Conservation (phyloP, 2,329 filamentous ascomycete genomes). For the Dothistroma septosporum region DNA sequence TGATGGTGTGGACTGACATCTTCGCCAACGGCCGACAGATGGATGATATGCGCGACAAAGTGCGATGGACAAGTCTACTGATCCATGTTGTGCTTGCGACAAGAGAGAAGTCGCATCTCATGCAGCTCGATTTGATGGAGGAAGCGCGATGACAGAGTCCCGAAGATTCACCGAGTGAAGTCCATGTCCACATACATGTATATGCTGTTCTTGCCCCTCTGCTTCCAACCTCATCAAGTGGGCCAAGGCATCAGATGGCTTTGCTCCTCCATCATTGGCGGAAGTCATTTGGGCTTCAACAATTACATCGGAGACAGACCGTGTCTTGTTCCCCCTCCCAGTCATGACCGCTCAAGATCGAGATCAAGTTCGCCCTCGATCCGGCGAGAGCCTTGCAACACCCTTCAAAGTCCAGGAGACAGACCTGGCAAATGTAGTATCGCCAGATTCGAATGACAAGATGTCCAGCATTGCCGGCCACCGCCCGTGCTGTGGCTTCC, state of each 20-base stretch:
- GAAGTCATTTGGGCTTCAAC: no score
- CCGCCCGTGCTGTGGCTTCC: background rate
- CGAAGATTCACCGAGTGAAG: background rate
- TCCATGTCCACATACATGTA: background rate
- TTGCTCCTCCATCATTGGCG: no score
- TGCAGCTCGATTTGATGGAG: background rate
- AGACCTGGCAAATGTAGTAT: background rate
- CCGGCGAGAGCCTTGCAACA: background rate
- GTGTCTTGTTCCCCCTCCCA: no score
- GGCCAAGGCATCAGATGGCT: no score
- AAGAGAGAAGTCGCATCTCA: background rate
- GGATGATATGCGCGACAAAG: background rate
- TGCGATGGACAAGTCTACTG: background rate
- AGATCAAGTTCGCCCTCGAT: background rate
- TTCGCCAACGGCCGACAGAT: background rate
- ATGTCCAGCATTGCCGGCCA: background rate
- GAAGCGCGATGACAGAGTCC: background rate
- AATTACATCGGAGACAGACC: no score
- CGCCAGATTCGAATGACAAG: background rate
- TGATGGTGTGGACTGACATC: slow-evolving; percentile 53
- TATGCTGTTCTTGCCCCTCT: background rate
- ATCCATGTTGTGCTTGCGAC: slow-evolving; percentile 1
- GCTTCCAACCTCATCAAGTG: background rate
- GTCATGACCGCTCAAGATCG: background rate
- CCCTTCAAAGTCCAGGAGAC: background rate